phyloP scores from a whole-genome alignment of 495 filamentous ascomycete species.

The Talaromyces thailandensis region DNA sequence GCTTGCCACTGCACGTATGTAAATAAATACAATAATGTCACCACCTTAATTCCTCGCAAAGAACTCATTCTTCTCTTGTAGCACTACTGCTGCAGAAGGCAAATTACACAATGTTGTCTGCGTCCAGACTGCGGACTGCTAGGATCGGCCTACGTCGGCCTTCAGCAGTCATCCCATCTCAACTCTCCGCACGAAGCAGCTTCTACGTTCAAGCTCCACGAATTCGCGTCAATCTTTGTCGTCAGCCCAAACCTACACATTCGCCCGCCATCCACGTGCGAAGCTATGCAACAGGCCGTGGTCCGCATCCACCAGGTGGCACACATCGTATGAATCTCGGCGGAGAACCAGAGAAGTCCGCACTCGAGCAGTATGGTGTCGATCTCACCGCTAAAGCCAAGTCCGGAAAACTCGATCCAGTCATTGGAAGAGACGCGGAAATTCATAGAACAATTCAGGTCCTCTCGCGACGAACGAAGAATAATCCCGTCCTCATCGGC shows the following conservation, averaged over 20 bases:
- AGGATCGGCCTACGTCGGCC: not conserved
- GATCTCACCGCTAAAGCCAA: conserved; percentile 82
- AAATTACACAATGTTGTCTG: not conserved
- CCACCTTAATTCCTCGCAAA: not conserved
- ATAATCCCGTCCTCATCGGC: conserved; percentile 93
- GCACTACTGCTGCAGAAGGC: not conserved
- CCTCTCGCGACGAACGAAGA: conserved; percentile 86
- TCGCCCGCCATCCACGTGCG: conserved; percentile 21
- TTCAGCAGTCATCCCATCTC: not conserved
- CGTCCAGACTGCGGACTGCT: not conserved
- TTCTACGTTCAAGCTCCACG: not conserved
- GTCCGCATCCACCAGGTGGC: conserved; percentile 81
- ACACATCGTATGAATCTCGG: conserved; percentile 89
- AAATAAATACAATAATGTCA: not conserved
- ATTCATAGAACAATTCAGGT: conserved; percentile 94
- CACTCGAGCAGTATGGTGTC: conserved; percentile 82
- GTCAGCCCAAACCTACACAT: not conserved
- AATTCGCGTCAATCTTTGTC: not conserved
- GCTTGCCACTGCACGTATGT: not conserved
- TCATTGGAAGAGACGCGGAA: conserved; percentile 86
- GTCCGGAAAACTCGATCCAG: conserved; percentile 87
- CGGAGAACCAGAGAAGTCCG: conserved; percentile 69
- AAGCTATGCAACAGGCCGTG: conserved; percentile 62
- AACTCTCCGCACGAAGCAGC: not conserved
- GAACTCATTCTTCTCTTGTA: not conserved